Evolutionary conservation across 805 yeast species (phyloP), one percentile per base, ranked within the genome.

Genomic region (Monosporozyma siamensis): DNA sequence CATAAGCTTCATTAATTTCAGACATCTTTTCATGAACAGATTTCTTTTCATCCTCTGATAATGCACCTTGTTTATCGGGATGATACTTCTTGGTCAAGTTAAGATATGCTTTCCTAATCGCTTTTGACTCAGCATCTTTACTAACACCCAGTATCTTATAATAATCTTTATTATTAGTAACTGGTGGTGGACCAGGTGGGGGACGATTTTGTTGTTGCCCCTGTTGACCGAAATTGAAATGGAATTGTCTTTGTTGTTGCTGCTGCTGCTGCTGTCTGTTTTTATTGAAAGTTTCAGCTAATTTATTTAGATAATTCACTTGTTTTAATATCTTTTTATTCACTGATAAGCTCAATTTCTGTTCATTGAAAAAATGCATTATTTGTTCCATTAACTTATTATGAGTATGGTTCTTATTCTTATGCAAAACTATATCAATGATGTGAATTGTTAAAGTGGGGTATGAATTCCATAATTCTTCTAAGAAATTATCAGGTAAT

Each of bases 1-100:
- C 97, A 61, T 92, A 88, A 0, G 97, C 97, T 56, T 83, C 86
- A 62, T 90, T 92, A 48, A 90, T 84, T 43, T 82, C 89, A 38
- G 94, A 87, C 89, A 90, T 92, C 54, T 83, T 85, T 39, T 68
- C 68, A 61, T 87, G 95, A 29, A 82, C 81, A 45, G 82, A 74
- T 25, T 79, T 85, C 23, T 75, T 71, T 7, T 79, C 69, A 46
- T 82, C 59, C 30, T 80, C 85, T 12, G 59, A 49, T n/a, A 55
- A 42, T 27, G 78, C 80, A 53, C 78, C 78, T 57, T 84, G 80
- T 60, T 90, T 92, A 63, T 90, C 98, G 0, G 98, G 98, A 58
- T 90, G 98, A 60, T 74, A 86, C 56, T 78, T 78, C 55, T 82
- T 80, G 27, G 92, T 82, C 55, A 80, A 74, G 6, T 78, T 70